Percentiles rank a stretch among this genome's conserved stretches.
Evolutionary conservation across 305 asterid species (phyloP).

Genomic region (Solanum aculeatissimum): DNA sequence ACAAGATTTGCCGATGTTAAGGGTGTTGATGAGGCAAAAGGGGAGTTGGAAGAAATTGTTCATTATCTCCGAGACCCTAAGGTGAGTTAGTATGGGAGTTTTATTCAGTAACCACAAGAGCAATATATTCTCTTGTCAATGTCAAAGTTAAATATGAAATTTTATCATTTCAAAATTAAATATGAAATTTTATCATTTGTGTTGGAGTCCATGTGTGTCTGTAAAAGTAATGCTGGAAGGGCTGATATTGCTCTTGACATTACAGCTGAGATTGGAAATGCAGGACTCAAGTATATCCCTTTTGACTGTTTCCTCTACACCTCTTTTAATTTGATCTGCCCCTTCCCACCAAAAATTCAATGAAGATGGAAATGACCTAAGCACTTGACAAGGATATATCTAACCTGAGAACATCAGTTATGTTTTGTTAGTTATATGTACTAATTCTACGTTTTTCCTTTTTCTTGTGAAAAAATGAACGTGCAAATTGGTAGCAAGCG

Average conservation of each 20-base stretch:
- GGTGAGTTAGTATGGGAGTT: slow-evolving; percentile 23
- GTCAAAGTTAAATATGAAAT: neutral
- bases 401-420: neutral
- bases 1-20: slow-evolving; percentile 79
- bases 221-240: neutral
- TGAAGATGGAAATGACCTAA: neutral
- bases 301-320: neutral
- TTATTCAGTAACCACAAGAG: neutral
- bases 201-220: neutral
- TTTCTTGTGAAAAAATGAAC: neutral
- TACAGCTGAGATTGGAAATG: neutral
- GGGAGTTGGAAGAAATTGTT: slow-evolving; percentile 82
- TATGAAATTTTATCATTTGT: neutral
- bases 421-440: neutral
- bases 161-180: neutral
- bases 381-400: neutral
- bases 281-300: neutral
- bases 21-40: slow-evolving; percentile 91
- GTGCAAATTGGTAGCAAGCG: neutral
- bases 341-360: neutral
- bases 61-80: slow-evolving; percentile 95
- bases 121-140: neutral
- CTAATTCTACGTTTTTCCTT: neutral
- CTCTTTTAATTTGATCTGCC: neutral
- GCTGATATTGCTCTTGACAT: neutral